These are phyloP conservation scores for Hypoxylon lienhwacheense DNA, from an alignment of 495 filamentous ascomycete genomes.

Conservation along the genomic window DNA sequence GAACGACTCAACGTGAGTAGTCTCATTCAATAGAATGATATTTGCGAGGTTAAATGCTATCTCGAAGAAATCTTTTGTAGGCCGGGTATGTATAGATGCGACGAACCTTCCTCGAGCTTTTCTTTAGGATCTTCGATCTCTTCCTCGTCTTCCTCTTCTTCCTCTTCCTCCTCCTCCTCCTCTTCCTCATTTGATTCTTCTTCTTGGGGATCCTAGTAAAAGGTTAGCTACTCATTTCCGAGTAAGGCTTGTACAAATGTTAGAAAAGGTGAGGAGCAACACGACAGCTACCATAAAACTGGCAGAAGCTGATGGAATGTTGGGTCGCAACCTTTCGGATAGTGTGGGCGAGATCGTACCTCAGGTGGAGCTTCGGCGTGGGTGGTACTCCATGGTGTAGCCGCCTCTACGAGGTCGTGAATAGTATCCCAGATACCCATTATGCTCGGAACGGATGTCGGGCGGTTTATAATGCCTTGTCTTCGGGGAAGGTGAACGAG, in stretches of 20 bases:
- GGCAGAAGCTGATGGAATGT: constrained; percentile 55
- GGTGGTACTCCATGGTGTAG: constrained; percentile 56
- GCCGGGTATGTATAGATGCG: not conserved
- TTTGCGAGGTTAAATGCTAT: not conserved
- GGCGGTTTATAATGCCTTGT: constrained; percentile 48
- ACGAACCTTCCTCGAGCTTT: constrained; percentile 81
- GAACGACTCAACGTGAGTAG: not conserved
- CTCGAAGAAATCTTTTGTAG: constrained; percentile 42
- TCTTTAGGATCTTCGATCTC: constrained; percentile 88
- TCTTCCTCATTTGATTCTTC: constrained; percentile 44
- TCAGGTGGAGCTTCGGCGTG: constrained; percentile 58
- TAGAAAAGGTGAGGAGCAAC: constrained; percentile 43
- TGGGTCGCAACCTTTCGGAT: constrained; percentile 64
- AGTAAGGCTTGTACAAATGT: constrained; percentile 51
- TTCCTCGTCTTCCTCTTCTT: constrained; percentile 88
- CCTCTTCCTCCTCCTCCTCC: constrained; percentile 61
- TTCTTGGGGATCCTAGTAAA: constrained; percentile 51
- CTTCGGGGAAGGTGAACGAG: constrained; percentile 33
- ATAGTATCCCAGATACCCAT: constrained; percentile 63
- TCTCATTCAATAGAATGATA: not conserved
- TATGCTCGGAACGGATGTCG: constrained; percentile 39
- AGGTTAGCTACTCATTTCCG: constrained; percentile 7
- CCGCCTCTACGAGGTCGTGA: constrained; percentile 57
- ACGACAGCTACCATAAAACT: constrained; percentile 58
- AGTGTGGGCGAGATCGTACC: constrained; percentile 38